Base-by-base conservation (phyloP, 352 stramenopile genomes). In the Pythium insidiosum region DNA sequence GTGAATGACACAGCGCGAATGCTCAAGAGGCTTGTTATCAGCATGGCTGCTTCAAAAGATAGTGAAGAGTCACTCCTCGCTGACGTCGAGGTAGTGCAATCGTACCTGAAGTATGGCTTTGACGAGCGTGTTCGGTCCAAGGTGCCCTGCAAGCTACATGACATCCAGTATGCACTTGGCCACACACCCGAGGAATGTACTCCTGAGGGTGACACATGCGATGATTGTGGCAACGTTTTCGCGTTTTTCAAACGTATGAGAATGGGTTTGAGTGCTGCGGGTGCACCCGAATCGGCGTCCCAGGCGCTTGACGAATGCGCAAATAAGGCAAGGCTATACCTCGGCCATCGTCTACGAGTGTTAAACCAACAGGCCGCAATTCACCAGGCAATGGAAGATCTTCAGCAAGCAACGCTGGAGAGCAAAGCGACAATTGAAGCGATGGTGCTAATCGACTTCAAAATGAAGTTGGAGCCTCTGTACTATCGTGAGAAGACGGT, bases 401-500 rank as follows among this genome's bases (percentile, higher is more conserved):
- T n/a, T n/a, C n/a, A n/a, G n/a, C n/a, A n/a, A n/a, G n/a, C n/a
- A n/a, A n/a, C n/a, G n/a, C n/a, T n/a, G n/a, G n/a, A n/a, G n/a
- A n/a, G n/a, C n/a, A n/a, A n/a, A n/a, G n/a, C n/a, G n/a, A n/a
- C n/a, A n/a, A n/a, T n/a, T n/a, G 53, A 69, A 44, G 59, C 56
- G 0, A 26, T 67, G 4, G 26, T 68, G 0, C 35, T 63, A 3
- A 36, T 66, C 1, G 59, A 70, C 30, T 73, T 68, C 49, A 69
- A 69, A 24, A 73, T 67, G 55, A 67, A 70, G 21, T 36, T 61
- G 1, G 53, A 67, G 10, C 53, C 50, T 3, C 1, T 56, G 1
- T 64, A 60, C 16, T 65, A 50, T 45, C 49, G 56, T n/a, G 52
- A 63, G 23, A 67, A 59, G 29, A 65, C 45, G 3, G 43, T 58